Evolutionary conservation across 129 eudicot genomes (phyloP).

Genomic region (Escallonia herrerae): DNA sequence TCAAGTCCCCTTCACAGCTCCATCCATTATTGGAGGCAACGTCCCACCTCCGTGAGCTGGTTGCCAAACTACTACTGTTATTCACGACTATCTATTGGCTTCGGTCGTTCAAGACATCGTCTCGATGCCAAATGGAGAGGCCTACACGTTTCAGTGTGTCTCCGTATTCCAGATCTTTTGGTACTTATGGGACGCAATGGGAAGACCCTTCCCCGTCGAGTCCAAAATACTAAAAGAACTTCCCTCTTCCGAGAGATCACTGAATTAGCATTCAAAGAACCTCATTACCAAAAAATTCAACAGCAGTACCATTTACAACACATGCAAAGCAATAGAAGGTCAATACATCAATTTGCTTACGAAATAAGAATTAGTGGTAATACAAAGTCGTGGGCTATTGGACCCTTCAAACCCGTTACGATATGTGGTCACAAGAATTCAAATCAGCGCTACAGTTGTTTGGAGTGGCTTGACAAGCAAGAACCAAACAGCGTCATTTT

Average conservation of each 20-base stretch:
- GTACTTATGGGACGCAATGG: background rate
- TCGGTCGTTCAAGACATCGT: constrained; percentile 19
- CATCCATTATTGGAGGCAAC: constrained; percentile 17
- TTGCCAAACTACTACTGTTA: constrained; percentile 9
- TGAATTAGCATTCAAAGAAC: background rate
- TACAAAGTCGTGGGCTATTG: constrained; percentile 11
- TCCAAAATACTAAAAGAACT: background rate
- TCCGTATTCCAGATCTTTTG: constrained; percentile 20
- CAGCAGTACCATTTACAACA: constrained; percentile 7
- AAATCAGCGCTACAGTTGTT: background rate
- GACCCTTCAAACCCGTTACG: constrained; percentile 16
- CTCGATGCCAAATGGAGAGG: constrained; percentile 18
- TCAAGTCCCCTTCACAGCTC: constrained; percentile 25
- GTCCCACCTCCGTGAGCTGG: constrained; percentile 10
- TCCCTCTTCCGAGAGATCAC: background rate
- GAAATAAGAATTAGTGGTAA: background rate
- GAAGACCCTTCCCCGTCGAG: constrained; percentile 6
- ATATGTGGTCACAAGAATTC: background rate
- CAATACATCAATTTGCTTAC: constrained; percentile 1
- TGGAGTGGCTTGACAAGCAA: constrained; percentile 15
- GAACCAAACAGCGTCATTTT: constrained; percentile 43
- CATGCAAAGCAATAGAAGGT: constrained; percentile 7
- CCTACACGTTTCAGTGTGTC: constrained; percentile 18
- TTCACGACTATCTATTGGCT: constrained; percentile 23
- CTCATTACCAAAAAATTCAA: background rate